Evolutionary conservation across 352 stramenopile genomes (phyloP).

Genomic region (Phytophthora pini): DNA sequence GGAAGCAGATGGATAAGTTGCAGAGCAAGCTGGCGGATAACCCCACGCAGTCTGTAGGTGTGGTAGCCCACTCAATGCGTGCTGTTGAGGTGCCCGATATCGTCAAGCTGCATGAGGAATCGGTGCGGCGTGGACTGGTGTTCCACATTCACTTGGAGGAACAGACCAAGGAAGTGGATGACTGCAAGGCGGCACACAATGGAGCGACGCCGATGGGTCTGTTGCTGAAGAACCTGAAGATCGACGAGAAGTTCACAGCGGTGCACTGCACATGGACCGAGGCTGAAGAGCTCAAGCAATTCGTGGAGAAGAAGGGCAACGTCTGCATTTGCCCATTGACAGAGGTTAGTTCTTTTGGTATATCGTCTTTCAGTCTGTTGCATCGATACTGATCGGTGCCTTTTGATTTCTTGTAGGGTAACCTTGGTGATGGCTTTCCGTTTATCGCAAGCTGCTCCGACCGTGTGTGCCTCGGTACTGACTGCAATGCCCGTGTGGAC

Average conservation of each 20-base stretch:
- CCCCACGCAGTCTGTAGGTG: conserved; percentile 63
- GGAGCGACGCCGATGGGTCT: conserved; percentile 71
- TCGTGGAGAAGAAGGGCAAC: conserved; percentile 66
- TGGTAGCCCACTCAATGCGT: conserved; percentile 82
- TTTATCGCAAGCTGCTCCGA: conserved; percentile 71
- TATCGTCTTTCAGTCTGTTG: background rate
- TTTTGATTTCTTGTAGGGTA: conserved; percentile 43
- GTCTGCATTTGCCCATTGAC: conserved; percentile 82
- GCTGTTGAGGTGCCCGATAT: conserved; percentile 68
- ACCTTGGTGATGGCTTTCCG: conserved; percentile 74
- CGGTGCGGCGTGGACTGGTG: conserved; percentile 62
- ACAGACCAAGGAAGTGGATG: conserved; percentile 78
- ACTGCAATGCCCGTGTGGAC: conserved; percentile 83
- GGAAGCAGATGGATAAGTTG: conserved; percentile 71
- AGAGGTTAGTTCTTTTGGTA: conserved; percentile 36
- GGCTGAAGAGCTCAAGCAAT: conserved; percentile 57
- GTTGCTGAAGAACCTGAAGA: conserved; percentile 67
- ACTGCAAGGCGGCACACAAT: conserved; percentile 66
- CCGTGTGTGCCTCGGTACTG: conserved; percentile 72
- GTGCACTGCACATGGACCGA: conserved; percentile 83
- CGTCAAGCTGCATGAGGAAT: conserved; percentile 71
- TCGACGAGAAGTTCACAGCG: conserved; percentile 79
- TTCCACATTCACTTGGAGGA: conserved; percentile 77
- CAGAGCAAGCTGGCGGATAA: conserved; percentile 30
- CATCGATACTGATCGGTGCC: background rate